Evolutionary conservation across 805 yeast species (phyloP), one percentile per base, ranked within the genome.

Genomic region (Lachancea quebecensis): DNA sequence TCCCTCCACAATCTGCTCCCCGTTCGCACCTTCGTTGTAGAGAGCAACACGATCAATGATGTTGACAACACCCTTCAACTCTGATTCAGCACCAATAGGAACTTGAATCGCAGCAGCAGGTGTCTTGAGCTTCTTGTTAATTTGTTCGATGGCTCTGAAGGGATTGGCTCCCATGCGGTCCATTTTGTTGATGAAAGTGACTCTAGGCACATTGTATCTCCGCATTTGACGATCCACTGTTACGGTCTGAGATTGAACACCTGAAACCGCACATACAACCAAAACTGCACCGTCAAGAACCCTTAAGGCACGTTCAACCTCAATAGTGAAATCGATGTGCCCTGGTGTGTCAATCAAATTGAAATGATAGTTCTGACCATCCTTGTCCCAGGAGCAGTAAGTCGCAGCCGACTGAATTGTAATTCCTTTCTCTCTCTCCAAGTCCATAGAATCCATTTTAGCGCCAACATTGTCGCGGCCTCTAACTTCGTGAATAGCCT

Each of bases 91-190:
- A 45, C 99, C 99, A 62, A 93, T 93, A 41, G 99, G 99, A 42
- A 93, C 95, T 72, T 93, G 99, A 50, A 93, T 78, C 15, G 98
- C 96, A 48, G 98, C 98, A 51, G 98, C 97, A 18, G 96, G 87
- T 36, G 89, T 87, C 67, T 81, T 87, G 64, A 93, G 77, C 66
- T 93, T 93, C 44, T 69, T 56, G 69, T 91, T 88, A 57, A 93
- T 77, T 71, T 91, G 98, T 47, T 86, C 95, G 58, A 93, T 85
- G 47, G 95, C 96, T 52, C 77, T 78, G 83, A 95, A 93, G 17
- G 99, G 99, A 68, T 93, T 82, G 45, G 99, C 86, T 54, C 99
- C 99, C 96, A 93, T 87, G 65, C 99, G 81, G 68, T 93, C 99
- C 97, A 93, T 90, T 73, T 93, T 93, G 71, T 93, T 93, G 67